phyloP scores from a whole-genome alignment of 1,284 basidiomycete species.

The Wallemia ichthyophaga region DNA sequence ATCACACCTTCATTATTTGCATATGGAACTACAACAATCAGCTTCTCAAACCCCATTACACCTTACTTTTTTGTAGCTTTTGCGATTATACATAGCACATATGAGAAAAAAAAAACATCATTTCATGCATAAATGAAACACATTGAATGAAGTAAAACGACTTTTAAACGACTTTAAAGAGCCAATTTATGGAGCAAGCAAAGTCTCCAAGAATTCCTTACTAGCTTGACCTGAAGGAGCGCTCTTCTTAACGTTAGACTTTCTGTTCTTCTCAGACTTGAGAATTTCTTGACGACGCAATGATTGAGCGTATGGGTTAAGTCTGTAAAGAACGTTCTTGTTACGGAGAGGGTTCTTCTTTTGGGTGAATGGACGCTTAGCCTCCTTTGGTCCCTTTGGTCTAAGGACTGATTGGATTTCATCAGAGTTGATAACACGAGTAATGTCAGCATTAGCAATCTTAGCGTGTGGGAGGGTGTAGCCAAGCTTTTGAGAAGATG shows the following conservation, averaged over 20 bases:
- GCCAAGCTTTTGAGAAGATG: conserved; percentile 66
- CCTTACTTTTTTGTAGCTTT: too few species aligned
- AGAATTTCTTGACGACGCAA: conserved; percentile 51
- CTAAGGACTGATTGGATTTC: conserved; percentile 89
- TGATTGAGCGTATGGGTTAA: conserved; percentile 98
- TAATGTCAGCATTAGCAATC: conserved; percentile 89
- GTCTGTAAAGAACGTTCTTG: conserved; percentile 84
- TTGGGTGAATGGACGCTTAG: conserved; percentile 89
- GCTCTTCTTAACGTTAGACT: conserved; percentile 15
- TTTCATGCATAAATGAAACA: neutral
- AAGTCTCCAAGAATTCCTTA: conserved; percentile 56
- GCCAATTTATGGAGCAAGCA: conserved; percentile 49
- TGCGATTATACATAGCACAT: neutral
- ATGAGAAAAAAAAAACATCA: neutral
- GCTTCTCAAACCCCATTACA: too few species aligned
- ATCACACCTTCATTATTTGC: too few species aligned
- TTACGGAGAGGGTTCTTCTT: conserved; percentile 98
- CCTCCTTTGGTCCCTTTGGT: conserved; percentile 42
- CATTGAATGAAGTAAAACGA: neutral
- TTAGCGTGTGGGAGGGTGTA: conserved; percentile 76
- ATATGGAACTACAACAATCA: too few species aligned
- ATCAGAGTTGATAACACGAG: conserved; percentile 89
- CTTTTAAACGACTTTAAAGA: neutral
- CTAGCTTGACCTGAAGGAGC: conserved; percentile 26
- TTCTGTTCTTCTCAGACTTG: conserved; percentile 3